Evolutionary conservation across 768 basidiomycete genomes (phyloP).

Genomic region (Suillus bovinus): DNA sequence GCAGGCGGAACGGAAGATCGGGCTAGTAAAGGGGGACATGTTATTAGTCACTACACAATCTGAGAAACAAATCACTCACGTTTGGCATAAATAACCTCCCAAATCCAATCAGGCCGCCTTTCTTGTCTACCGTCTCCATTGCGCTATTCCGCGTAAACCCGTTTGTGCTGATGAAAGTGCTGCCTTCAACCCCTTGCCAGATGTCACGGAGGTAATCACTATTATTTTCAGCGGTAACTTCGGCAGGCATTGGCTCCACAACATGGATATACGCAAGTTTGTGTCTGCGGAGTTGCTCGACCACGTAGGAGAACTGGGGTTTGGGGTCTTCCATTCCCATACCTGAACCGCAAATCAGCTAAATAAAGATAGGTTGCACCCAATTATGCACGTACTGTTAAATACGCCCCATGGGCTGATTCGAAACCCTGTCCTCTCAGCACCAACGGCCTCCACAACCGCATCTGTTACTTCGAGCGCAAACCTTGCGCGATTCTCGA

Average conservation of each 20-base stretch:
- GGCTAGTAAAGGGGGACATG: too few relatives aligned
- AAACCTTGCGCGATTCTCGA: too few relatives aligned
- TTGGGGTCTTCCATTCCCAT: conserved; percentile 44
- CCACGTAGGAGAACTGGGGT: conserved; percentile 45
- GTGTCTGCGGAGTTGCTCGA: conserved; percentile 37
- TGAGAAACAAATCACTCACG: too few relatives aligned
- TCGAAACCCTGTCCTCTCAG: conserved; percentile 53
- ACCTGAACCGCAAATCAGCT: conserved; percentile 26
- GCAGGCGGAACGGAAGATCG: too few relatives aligned
- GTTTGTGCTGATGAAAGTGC: conserved; percentile 41
- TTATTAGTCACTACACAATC: too few relatives aligned
- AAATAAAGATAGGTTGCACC: not conserved
- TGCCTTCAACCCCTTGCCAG: conserved; percentile 37
- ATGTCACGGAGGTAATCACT: conserved; percentile 48
- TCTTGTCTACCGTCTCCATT: too few relatives aligned
- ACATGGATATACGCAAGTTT: conserved; percentile 55
- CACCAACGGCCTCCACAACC: conserved; percentile 51
- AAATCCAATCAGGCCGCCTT: too few relatives aligned
- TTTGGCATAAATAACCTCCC: too few relatives aligned
- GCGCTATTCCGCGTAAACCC: too few relatives aligned
- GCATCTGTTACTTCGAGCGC: conserved; percentile 22
- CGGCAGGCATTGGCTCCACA: conserved; percentile 38
- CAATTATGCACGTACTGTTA: conserved; percentile 26
- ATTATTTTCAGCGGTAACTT: conserved; percentile 20
- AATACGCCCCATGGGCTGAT: conserved; percentile 54